phyloP scores from a whole-genome alignment of 2,329 filamentous ascomycete genomes.

The Fusarium burgessii region DNA sequence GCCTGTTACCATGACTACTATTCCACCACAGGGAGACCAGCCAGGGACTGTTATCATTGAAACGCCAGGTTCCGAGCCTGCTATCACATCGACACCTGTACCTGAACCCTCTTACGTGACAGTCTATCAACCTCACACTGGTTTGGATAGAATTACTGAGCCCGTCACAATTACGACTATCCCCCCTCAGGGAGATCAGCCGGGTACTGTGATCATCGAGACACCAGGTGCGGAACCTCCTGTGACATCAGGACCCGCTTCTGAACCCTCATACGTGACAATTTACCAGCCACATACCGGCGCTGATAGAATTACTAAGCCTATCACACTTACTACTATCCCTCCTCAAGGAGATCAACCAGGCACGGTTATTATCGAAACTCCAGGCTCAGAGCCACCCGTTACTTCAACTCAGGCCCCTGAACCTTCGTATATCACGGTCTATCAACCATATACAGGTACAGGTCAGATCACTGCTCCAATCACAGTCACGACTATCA shows the following conservation, averaged over 20 bases:
- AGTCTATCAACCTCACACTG: conserved; percentile 3
- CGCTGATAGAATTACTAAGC: neutral
- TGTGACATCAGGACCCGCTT: neutral
- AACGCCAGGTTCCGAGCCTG: conserved; percentile 4
- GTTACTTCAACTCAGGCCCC: neutral
- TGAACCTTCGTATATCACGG: conserved; percentile 6
- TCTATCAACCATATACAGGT: conserved; percentile 2
- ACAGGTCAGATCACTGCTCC: neutral
- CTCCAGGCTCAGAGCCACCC: neutral
- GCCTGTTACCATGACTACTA: neutral
- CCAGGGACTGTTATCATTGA: conserved; percentile 19
- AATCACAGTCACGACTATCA: conserved; percentile 8
- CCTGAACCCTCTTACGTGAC: neutral
- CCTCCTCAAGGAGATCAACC: conserved; percentile 4
- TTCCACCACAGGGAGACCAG: neutral
- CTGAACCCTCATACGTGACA: conserved; percentile 14
- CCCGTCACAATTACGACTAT: conserved; percentile 3
- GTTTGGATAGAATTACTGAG: neutral
- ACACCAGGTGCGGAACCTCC: conserved; percentile 6
- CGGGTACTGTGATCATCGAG: conserved; percentile 22
- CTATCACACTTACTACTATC: conserved; percentile 9
- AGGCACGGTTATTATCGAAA: conserved; percentile 23
- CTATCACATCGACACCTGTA: neutral
- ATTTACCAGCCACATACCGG: conserved; percentile 2
- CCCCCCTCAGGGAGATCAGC: neutral